Base-by-base conservation (phyloP, 106 monocot genomes). In the Triglochin maritima region DNA sequence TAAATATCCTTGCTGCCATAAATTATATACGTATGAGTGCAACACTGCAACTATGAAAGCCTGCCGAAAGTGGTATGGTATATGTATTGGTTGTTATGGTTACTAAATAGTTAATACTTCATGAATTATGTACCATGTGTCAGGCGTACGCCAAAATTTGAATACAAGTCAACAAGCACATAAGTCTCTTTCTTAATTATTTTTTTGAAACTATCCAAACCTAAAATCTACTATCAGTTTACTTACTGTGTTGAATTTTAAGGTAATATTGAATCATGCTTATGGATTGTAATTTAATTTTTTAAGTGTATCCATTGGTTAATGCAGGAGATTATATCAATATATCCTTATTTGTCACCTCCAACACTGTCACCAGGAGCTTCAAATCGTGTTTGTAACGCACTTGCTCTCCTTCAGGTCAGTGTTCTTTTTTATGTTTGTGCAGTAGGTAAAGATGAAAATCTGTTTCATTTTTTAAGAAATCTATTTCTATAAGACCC, bases 381-480 rank as follows among this genome's bases (percentile, higher is more conserved):
- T 66, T 98, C 96, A 70, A 98, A 98, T 70, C 80, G 96, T 72
- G 96, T 98, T 58, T 98, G 96, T 84, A 98, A 98, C 74, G 96
- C 96, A 41, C 96, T 98, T 81, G 96, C 96, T 55, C 96, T 98
- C 76, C 96, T 98, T 77, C 96, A 98, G 88, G 96, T 96, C 14
- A 61, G 55, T 46, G 44, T 4, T 45, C 57, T 43, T 57, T 44
- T 47, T 29, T 29, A 29, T 29, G 29, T 29, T 1, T 29, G 29
- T 29, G 29, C 29, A 29, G 29, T 29, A 29, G 29, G 29, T 29
- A 29, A 29, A 29, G 29, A 0, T 29, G 29, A 29, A 29, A 29
- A 42, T 44, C 7, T 7, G 4, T 7, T 6, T 9, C 62, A 16
- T 63, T 44, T 46, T 63, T 41, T 7, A 4, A 6, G 9, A 11